Conservation (phyloP, 345 rosid species). For the Gossypium herbaceum region DNA sequence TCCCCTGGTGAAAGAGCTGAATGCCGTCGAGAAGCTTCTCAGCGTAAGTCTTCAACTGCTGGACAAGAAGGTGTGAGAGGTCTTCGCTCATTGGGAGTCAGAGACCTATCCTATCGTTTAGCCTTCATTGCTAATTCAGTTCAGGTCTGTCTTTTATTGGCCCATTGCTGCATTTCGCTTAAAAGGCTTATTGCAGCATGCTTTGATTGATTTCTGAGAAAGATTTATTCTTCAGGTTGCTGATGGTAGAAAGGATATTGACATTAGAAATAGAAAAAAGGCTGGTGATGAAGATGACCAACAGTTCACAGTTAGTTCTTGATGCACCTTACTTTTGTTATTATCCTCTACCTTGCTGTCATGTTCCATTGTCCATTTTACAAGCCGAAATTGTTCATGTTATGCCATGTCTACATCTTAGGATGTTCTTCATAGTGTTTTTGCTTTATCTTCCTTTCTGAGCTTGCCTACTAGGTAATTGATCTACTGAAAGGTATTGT, state of each 20-base stretch:
- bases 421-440: background rate
- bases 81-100: conserved; percentile 82
- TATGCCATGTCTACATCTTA: background rate
- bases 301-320: conserved; percentile 61
- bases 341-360: background rate
- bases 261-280: conserved; percentile 82
- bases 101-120: conserved; percentile 90
- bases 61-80: conserved; percentile 87
- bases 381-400: background rate
- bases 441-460: background rate
- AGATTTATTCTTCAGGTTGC: conserved; percentile 41
- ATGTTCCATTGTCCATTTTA: background rate
- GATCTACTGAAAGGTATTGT: background rate
- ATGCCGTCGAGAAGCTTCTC: conserved; percentile 71
- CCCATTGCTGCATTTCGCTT: background rate
- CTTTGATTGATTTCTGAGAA: background rate
- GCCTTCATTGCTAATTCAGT: conserved; percentile 93
- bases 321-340: background rate
- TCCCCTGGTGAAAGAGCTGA: conserved; percentile 96
- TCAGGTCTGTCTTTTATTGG: conserved; percentile 54
- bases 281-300: conserved; percentile 81
- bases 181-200: background rate
- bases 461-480: background rate
- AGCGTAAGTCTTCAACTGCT: conserved; percentile 47
- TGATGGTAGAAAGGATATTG: conserved; percentile 80